Percentiles rank a stretch among this genome's conserved stretches.
Evolutionary conservation across 164 flowering plant genomes (phyloP).

Genomic region (Taxillus chinensis): DNA sequence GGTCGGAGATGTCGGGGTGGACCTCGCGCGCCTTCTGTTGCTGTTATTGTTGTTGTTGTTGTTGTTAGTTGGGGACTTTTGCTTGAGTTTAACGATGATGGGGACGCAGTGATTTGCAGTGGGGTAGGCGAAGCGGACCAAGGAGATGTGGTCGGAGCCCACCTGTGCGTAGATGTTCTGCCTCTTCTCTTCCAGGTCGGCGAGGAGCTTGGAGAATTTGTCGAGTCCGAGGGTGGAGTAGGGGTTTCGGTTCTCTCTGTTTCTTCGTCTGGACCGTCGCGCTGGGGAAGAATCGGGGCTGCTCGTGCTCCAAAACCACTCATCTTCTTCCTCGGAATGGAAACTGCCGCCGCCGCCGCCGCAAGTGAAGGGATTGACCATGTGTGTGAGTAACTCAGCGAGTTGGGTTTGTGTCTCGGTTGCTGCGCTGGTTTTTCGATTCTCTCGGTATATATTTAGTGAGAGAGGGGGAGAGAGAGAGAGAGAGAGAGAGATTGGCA

Average conservation of each 20-base stretch:
- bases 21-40: too few species aligned
- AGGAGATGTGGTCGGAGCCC: not conserved
- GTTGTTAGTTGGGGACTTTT: not conserved
- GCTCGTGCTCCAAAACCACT: not conserved
- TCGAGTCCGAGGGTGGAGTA: conserved; percentile 2
- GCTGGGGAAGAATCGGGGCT: not conserved
- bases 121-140: not conserved
- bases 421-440: too few species aligned
- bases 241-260: not conserved
- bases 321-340: not conserved
- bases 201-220: not conserved
- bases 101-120: not conserved
- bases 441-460: too few species aligned
- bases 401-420: too few species aligned
- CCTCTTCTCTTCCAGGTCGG: conserved; percentile 1
- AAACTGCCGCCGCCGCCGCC: not conserved
- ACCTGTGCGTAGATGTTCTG: not conserved
- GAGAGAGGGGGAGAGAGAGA: too few species aligned
- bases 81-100: not conserved
- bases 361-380: not conserved
- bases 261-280: not conserved
- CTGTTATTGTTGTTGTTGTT: too few species aligned
- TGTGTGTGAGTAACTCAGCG: not conserved
- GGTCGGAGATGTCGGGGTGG: too few species aligned
- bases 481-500: too few species aligned